A percentile compares a stretch with the other conserved stretches of the same genome.
Evolutionary conservation across 306 rosid species (phyloP).

Genomic region (Rubus idaeus): DNA sequence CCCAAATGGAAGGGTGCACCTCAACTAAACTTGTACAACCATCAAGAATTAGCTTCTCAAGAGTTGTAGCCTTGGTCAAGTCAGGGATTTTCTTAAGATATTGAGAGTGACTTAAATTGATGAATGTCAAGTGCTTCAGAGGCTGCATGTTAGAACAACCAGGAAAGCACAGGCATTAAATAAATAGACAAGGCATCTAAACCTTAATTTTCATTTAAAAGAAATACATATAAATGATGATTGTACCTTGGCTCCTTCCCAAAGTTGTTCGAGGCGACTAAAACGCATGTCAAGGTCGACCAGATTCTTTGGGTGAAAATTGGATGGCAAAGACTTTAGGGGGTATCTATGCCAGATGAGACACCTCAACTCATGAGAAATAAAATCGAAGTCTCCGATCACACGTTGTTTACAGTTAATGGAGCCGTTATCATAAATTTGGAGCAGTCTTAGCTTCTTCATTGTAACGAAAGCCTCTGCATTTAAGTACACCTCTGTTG

Average conservation of each 20-base stretch:
- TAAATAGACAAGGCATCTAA: background rate
- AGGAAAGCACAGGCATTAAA: background rate
- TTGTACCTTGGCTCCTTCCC: conserved; percentile 1
- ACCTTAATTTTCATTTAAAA: background rate
- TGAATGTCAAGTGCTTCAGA: background rate
- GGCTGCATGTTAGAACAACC: background rate
- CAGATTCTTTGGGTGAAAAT: conserved; percentile 14
- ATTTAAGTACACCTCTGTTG: background rate
- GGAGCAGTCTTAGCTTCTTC: conserved; percentile 28
- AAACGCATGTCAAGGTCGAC: conserved; percentile 23
- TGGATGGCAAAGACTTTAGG: conserved; percentile 4
- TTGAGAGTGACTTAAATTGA: conserved; percentile 14
- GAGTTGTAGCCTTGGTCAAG: conserved; percentile 19
- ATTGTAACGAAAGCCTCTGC: conserved; percentile 29
- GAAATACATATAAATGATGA: background rate
- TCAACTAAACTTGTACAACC: conserved; percentile 16
- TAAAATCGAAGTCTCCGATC: background rate
- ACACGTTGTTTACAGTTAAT: background rate
- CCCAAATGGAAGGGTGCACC: conserved; percentile 12
- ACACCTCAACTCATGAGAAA: conserved; percentile 18
- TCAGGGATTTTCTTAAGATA: conserved; percentile 17
- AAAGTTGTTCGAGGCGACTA: background rate
- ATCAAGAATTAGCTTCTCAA: conserved; percentile 16
- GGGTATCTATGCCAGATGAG: conserved; percentile 28
- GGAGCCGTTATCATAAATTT: background rate